phyloP scores from a whole-genome alignment of 108 stramenopile species.

The Asterionellopsis glacialis region DNA sequence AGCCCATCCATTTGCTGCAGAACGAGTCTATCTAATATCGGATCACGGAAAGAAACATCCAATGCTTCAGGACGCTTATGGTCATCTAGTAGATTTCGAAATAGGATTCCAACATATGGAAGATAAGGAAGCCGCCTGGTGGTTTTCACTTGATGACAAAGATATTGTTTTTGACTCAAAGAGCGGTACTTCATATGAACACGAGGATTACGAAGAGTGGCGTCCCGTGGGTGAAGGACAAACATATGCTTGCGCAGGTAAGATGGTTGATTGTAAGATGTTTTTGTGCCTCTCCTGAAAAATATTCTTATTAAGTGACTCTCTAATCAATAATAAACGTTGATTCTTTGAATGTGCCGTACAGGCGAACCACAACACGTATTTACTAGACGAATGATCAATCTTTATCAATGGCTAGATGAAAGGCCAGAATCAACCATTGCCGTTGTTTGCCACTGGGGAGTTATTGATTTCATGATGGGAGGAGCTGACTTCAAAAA shows the following conservation, averaged over 20 bases:
- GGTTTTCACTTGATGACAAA: constrained; percentile 10
- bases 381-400: constrained; percentile 49
- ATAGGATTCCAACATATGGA: constrained; percentile 13
- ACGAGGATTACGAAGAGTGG: constrained; percentile 41
- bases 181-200: neutral
- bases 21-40: constrained; percentile 52
- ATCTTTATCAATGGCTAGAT: constrained; percentile 34
- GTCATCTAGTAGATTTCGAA: constrained; percentile 33
- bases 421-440: constrained; percentile 28
- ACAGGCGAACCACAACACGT: constrained; percentile 39
- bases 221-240: constrained; percentile 44
- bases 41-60: constrained; percentile 33
- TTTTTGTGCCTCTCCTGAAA: too few relatives aligned
- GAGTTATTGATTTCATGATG: constrained; percentile 56
- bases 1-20: constrained; percentile 40
- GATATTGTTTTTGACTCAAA: neutral
- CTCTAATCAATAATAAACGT: too few relatives aligned
- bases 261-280: too few relatives aligned
- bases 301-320: too few relatives aligned
- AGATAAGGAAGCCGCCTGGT: constrained; percentile 5
- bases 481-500: constrained; percentile 32
- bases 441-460: constrained; percentile 51
- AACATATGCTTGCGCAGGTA: constrained; percentile 30
- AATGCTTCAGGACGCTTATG: constrained; percentile 20
- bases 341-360: too few relatives aligned